Evolutionary conservation across 1,284 basidiomycete genomes (phyloP).

Genomic region (Tremellales sp.): DNA sequence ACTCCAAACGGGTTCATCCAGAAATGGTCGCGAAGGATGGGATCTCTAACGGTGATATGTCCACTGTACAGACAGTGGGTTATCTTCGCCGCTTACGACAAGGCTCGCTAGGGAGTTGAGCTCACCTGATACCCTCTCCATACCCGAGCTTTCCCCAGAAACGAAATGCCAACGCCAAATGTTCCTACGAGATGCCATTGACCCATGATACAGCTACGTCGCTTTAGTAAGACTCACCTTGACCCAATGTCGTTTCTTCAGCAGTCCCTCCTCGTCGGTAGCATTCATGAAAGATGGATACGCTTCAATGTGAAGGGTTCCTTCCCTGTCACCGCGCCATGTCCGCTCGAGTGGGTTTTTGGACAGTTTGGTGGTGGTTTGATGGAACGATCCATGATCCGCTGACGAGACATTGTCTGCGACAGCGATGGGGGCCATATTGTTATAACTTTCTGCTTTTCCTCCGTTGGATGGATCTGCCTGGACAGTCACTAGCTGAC

Average conservation of each 20-base stretch:
- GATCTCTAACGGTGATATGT: constrained; percentile 43
- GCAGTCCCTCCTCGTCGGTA: constrained; percentile 26
- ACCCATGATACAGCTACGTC: too few relatives aligned
- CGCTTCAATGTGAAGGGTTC: constrained; percentile 25
- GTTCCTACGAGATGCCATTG: too few relatives aligned
- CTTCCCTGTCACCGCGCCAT: constrained; percentile 36
- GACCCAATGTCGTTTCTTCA: constrained; percentile 20
- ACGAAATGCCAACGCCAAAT: constrained; percentile 35
- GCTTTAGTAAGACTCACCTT: too few relatives aligned
- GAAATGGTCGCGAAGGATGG: constrained; percentile 36
- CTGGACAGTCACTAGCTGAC: too few relatives aligned
- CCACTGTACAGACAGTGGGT: constrained; percentile 23
- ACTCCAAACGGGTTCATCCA: constrained; percentile 45
- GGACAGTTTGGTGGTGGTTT: constrained; percentile 16
- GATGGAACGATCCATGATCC: constrained; percentile 14
- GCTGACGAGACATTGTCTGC: not conserved
- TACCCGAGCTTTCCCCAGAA: constrained; percentile 42
- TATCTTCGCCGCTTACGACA: not conserved
- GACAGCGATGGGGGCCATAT: constrained; percentile 12
- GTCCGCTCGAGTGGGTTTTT: constrained; percentile 32
- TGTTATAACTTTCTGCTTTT: too few relatives aligned
- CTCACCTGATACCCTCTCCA: constrained; percentile 44
- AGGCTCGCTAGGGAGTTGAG: not conserved
- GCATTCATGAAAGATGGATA: constrained; percentile 29
- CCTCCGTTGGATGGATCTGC: too few relatives aligned